Evolutionary conservation across 179 eudicot species (phyloP).

Genomic region (Beta macrorhiza): DNA sequence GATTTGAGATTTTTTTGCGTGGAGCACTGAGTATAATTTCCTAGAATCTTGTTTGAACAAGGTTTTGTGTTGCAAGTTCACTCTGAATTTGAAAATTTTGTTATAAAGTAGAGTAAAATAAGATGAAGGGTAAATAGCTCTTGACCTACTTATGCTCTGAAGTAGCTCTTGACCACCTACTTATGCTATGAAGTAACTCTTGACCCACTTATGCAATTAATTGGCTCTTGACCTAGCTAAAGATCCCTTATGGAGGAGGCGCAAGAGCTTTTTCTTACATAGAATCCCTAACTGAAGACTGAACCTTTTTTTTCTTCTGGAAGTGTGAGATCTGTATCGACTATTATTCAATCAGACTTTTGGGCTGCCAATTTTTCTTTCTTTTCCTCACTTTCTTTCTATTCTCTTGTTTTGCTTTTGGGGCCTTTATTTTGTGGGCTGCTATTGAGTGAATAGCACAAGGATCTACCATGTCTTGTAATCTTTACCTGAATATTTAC

Average conservation of each 20-base stretch:
- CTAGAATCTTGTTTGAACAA: background rate
- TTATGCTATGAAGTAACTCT: background rate
- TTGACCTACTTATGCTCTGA: background rate
- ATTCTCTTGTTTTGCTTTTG: background rate
- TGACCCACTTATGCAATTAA: too few relatives aligned
- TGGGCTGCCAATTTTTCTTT: background rate
- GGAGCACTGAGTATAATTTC: background rate
- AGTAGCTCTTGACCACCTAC: background rate
- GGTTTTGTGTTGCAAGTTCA: background rate
- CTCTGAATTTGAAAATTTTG: background rate
- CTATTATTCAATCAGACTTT: background rate
- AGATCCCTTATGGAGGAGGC: background rate
- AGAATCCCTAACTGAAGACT: background rate
- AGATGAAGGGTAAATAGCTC: background rate
- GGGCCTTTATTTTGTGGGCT: too few relatives aligned
- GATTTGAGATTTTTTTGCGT: background rate
- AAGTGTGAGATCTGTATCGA: background rate
- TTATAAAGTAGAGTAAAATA: too few relatives aligned
- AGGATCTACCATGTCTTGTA: background rate
- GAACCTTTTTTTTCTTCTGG: background rate
- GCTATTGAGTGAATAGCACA: too few relatives aligned
- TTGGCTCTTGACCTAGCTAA: background rate
- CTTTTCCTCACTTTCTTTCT: too few relatives aligned
- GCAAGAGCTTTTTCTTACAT: background rate
- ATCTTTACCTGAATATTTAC: background rate